These are phyloP conservation scores for Picochlorum sp. DNA, from an alignment of 139 green algal genomes.

Conservation along the genomic window DNA sequence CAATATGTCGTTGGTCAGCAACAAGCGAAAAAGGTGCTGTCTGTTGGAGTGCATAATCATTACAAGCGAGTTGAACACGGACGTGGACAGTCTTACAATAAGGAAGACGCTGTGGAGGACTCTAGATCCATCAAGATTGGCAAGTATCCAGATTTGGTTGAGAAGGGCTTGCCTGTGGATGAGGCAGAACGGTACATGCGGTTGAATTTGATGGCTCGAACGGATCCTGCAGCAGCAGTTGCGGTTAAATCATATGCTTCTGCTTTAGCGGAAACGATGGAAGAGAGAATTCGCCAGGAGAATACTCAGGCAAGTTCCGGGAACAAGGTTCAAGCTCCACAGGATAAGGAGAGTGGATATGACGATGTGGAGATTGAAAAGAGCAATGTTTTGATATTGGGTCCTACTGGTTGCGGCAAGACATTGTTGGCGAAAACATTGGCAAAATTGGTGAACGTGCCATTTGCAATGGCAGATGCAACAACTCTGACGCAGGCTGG, in stretches of 20 bases:
- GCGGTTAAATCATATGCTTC: constrained; percentile 6
- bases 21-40: constrained; percentile 66
- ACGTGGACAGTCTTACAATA: constrained; percentile 18
- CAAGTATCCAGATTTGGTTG: neutral
- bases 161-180: neutral
- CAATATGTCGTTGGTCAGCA: constrained; percentile 68
- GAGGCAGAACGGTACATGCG: constrained; percentile 5
- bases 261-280: neutral
- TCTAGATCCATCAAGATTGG: neutral
- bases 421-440: constrained; percentile 87
- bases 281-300: neutral
- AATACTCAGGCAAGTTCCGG: neutral
- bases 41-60: constrained; percentile 84
- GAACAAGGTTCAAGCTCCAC: neutral
- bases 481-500: constrained; percentile 94
- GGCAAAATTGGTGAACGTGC: constrained; percentile 81
- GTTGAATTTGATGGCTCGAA: constrained; percentile 9
- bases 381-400: constrained; percentile 89
- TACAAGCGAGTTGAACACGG: constrained; percentile 67
- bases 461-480: constrained; percentile 90
- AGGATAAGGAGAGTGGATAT: neutral
- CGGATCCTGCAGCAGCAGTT: neutral
- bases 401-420: constrained; percentile 66
- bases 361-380: constrained; percentile 87
- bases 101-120: neutral